These are phyloP conservation scores for Lagenidium sp. DNA, from an alignment of 352 stramenopile species.

Conservation along the genomic window DNA sequence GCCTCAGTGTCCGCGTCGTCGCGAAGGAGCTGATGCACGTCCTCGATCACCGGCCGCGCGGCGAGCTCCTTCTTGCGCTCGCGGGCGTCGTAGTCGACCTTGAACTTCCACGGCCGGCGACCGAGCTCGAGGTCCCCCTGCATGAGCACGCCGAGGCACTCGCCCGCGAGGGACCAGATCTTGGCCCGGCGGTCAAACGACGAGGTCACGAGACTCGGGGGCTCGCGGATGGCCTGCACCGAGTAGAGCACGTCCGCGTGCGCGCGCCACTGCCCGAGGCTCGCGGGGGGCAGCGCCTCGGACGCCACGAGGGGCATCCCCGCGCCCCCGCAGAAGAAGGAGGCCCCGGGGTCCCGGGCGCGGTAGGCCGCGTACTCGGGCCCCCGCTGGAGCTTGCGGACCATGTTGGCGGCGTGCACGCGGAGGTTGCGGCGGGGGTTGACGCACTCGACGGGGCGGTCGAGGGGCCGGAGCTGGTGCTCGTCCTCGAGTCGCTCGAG, in stretches of 20 bases:
- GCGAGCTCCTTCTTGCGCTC: constrained; percentile 57
- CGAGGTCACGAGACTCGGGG: constrained; percentile 58
- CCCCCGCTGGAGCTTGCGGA: constrained; percentile 55
- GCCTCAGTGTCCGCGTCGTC: no score
- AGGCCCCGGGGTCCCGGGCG: constrained; percentile 28
- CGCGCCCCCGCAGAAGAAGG: constrained; percentile 55
- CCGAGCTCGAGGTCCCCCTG: constrained; percentile 51
- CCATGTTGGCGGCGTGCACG: constrained; percentile 55
- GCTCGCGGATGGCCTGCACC: constrained; percentile 59
- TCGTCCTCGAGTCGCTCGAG: constrained; percentile 41
- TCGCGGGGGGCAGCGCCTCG: constrained; percentile 3
- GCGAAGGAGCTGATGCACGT: constrained; percentile 42
- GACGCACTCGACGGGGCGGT: constrained; percentile 49
- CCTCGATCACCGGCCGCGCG: constrained; percentile 44
- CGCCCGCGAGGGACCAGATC: constrained; percentile 53
- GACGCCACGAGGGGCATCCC: constrained; percentile 42
- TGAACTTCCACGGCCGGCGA: constrained; percentile 49
- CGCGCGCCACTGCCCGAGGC: constrained; percentile 52
- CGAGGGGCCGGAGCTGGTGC: constrained; percentile 29
- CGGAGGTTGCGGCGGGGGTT: constrained; percentile 71
- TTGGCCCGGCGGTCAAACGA: constrained; percentile 75
- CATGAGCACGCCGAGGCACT: constrained; percentile 66
- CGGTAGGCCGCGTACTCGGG: constrained; percentile 51
- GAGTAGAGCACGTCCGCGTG: constrained; percentile 74
- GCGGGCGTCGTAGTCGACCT: constrained; percentile 61